These are phyloP conservation scores for Melocanna baccifera DNA, from an alignment of 176 grass and related monocot species.

Conservation along the genomic window DNA sequence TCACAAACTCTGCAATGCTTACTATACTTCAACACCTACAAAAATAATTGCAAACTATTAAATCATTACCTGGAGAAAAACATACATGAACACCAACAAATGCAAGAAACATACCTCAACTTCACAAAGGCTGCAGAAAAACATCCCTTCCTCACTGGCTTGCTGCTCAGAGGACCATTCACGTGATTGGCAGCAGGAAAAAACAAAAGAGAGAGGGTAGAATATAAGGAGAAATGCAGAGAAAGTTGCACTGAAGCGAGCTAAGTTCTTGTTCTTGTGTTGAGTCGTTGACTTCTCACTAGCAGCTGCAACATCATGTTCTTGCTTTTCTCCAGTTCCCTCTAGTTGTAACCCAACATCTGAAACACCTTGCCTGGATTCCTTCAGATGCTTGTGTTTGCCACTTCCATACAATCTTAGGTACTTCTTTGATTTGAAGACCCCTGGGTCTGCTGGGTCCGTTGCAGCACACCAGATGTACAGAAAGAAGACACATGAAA, in stretches of 20 bases:
- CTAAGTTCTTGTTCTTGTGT: slow-evolving; percentile 48
- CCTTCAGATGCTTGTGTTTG: slow-evolving; percentile 35
- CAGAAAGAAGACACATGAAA: slow-evolving; percentile 84
- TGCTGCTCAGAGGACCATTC: slow-evolving; percentile 81
- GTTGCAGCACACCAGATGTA: slow-evolving; percentile 94
- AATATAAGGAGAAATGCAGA: slow-evolving; percentile 56
- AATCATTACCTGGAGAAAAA: slow-evolving; percentile 2
- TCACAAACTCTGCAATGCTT: slow-evolving; percentile 99
- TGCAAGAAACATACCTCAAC: slow-evolving; percentile 64
- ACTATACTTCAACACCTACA: slow-evolving; percentile 93
- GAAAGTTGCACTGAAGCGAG: slow-evolving; percentile 44
- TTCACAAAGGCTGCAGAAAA: slow-evolving; percentile 97
- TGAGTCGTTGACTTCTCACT: slow-evolving; percentile 43
- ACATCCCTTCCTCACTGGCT: slow-evolving; percentile 84
- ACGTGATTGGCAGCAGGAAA: slow-evolving; percentile 63
- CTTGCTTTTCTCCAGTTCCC: slow-evolving; percentile 40
- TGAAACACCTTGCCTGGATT: slow-evolving; percentile 37
- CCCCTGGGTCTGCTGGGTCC: slow-evolving; percentile 81
- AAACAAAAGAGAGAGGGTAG: slow-evolving; percentile 58
- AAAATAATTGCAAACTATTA: not conserved
- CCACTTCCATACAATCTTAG: slow-evolving; percentile 54
- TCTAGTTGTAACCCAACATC: slow-evolving; percentile 34
- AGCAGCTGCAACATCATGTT: slow-evolving; percentile 8
- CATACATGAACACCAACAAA: not conserved
- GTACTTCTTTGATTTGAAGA: slow-evolving; percentile 96